Evolutionary conservation across 345 rosid genomes (phyloP).

Genomic region (Citrus sinensis): DVS_A1.0 CM039169.1:2484001-2484500

Average conservation of each 20-base stretch:
- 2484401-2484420: not conserved
- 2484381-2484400: not conserved
- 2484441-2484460: not conserved
- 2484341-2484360: constrained; percentile 94
- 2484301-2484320: constrained; percentile 80
- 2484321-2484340: constrained; percentile 94
- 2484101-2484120: not conserved
- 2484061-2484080: not conserved
- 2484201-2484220: not conserved
- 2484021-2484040: not conserved
- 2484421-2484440: constrained; percentile 20
- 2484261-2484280: constrained; percentile 70
- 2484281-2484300: constrained; percentile 52
- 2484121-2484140: not conserved
- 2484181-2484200: not conserved
- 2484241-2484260: constrained; percentile 74
- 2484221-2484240: constrained; percentile 52
- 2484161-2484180: not conserved
- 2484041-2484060: not conserved
- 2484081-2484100: not conserved
- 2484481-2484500: not conserved
- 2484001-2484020: not conserved
- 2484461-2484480: not conserved
- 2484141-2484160: not conserved
- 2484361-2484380: constrained; percentile 48